Evolutionary conservation across 805 yeast genomes (phyloP), one percentile per base, ranked within the genome.

Genomic region (Saccharomyces kudriavzevii): DNA sequence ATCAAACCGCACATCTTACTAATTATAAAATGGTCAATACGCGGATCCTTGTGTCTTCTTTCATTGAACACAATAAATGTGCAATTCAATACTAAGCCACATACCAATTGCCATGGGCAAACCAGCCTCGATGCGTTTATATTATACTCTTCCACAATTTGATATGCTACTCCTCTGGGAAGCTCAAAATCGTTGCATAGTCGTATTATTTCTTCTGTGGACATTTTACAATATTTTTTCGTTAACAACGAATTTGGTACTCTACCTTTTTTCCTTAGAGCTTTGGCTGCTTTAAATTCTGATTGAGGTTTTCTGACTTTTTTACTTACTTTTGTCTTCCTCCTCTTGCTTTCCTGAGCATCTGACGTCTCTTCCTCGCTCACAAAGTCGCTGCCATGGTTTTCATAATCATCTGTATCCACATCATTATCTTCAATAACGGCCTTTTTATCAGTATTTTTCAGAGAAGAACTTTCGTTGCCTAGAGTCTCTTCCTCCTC

Each of bases 71-170:
- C 73, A 14, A 82, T 73, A 20, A 75, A 70, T 52, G 81, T 82
- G 13, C 84, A 83, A 20, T 84, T 77, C 35, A 84, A 73, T 0
- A 85, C 75, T 56, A 86, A 63, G 0, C 91, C 91, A 64, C 87
- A 83, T 2, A 85, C 79, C 24, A 86, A 65, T 6, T 82, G 81
- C 89, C 90, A 85, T 43, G 83, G 84, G 54, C 79, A 81, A 35
- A 77, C 77, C 43, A 84, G 77, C 57, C 81, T 80, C 47, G 76
- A 74, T 48, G 77, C 74, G 60, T 81, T 80, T 3, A 72, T 66
- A 43, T 74, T 68, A 58, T 77, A 85, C 1, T 82, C 77, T 45
- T 75, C 76, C 9, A 84, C 55, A 48, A 86, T 72, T 35, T 72
- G 68, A 26, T 73, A 70, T 0, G 88, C 80, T 2, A 78, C 70